These are phyloP conservation scores for Pyrenophora teres DNA, from an alignment of 2,329 filamentous ascomycete species.

Conservation along the genomic window DNA sequence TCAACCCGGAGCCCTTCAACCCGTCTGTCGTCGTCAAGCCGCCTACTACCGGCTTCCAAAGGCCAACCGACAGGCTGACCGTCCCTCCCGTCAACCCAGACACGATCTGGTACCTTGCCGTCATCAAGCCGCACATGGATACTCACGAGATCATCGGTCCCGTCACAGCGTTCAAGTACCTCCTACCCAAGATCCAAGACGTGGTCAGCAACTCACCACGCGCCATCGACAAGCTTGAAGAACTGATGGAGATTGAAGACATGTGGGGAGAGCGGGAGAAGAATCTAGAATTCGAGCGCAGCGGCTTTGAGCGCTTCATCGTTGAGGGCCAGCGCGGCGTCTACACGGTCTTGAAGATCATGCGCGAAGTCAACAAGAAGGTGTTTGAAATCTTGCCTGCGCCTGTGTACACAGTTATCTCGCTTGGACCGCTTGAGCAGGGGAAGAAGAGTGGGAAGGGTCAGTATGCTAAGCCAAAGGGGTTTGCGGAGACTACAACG, in stretches of 20 bases:
- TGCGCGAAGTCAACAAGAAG: constrained; percentile 13
- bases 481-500: constrained; percentile 6
- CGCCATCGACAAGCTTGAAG: constrained; percentile 28
- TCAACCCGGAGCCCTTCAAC: constrained; percentile 4
- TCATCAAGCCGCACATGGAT: constrained; percentile 30
- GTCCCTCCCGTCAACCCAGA: background rate
- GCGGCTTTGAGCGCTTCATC: constrained; percentile 20
- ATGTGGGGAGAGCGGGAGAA: constrained; percentile 7
- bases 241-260: constrained; percentile 7
- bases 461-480: background rate
- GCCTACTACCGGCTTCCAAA: background rate
- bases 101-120: constrained; percentile 33
- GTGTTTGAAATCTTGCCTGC: constrained; percentile 16
- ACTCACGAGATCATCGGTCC: constrained; percentile 26
- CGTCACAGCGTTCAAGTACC: constrained; percentile 15
- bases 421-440: constrained; percentile 19
- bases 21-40: background rate
- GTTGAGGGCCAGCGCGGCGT: constrained; percentile 23
- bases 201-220: constrained; percentile 19
- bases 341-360: constrained; percentile 18
- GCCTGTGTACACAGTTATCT: constrained; percentile 25
- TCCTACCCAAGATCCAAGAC: constrained; percentile 23
- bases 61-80: constrained; percentile 23
- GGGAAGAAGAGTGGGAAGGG: background rate
- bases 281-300: constrained; percentile 1